Base-by-base conservation (phyloP, 805 yeast genomes). In the Wickerhamiella azyma region DNA sequence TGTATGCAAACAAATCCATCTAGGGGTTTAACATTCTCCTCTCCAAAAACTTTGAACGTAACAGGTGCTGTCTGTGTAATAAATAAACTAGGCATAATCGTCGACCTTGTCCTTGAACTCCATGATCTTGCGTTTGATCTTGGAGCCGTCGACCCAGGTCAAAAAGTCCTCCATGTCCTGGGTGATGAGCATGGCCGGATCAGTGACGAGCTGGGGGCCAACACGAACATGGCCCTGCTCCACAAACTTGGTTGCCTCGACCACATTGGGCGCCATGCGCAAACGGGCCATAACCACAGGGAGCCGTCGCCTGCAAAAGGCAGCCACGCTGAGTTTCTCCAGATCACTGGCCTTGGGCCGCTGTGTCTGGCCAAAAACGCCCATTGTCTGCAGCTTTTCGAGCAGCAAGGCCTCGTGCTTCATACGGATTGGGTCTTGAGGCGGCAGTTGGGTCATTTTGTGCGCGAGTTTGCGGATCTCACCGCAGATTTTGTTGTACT, bases 191-290 rank as follows among this genome's bases (percentile, higher is more conserved):
- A 80, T 89, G 0, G 97, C 96, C 3, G 97, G 94, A 62, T 92
- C 98, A 1, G 96, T 88, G 38, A 94, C 80, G 24, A 94, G 81
- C 59, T 85, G 82, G 10, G 97, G 97, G 0, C 99, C 99, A 6
- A 92, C 94, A 55, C 98, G 74, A 2, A 92, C 94, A 59, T 92
- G 97, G 2, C 99, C 99, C 62, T 92, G 97, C 59, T 92, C 96
- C 11, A 94, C 74, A 60, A 84, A 85, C 41, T 84, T 84, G 21
- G 88, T 83, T 0, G 97, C 98, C 35, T 88, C 96, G 26, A 74
- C 66, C 21, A 89, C 71, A 37, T 80, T 83, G 58, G 89, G 86
- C 0, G 95, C 88, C 99, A 92, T 94, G 57, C 81, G 84, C 54
- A 88, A 68, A 48, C 96, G 74, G 57, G 89, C 85, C 95, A 92